phyloP scores from a whole-genome alignment of 768 basidiomycete genomes.

The Leccinum broughii region DNA sequence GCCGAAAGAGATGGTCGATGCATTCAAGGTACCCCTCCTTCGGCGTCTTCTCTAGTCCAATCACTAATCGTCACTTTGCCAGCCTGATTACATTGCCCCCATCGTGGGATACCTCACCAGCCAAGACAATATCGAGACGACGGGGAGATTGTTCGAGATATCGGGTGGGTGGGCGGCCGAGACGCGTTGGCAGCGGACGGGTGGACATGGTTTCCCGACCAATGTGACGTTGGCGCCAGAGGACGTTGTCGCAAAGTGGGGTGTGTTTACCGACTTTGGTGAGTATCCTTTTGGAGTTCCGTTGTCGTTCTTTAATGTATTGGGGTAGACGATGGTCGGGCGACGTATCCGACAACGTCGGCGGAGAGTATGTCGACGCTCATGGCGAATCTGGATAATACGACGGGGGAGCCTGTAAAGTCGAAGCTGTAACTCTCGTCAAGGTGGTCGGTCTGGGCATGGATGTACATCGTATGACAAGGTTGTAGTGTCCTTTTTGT shows the following conservation, averaged over 20 bases:
- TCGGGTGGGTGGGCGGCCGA: conserved; percentile 91
- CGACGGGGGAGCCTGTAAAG: conserved; percentile 37
- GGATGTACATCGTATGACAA: neutral
- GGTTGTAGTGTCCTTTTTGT: neutral
- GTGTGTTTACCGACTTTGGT: conserved; percentile 83
- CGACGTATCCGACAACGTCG: conserved; percentile 76
- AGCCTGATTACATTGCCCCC: conserved; percentile 93
- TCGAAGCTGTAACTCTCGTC: conserved; percentile 47
- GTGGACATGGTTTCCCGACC: conserved; percentile 85
- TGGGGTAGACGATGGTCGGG: conserved; percentile 67
- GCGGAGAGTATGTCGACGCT: conserved; percentile 80
- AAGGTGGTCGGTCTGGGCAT: neutral
- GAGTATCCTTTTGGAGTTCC: conserved; percentile 19
- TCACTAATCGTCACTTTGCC: conserved; percentile 5
- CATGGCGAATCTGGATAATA: conserved; percentile 56
- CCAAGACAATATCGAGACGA: conserved; percentile 71
- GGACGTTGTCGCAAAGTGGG: conserved; percentile 78
- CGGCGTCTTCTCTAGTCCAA: neutral
- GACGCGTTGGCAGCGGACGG: conserved; percentile 89
- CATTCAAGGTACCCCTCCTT: conserved; percentile 64
- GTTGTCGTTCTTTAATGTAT: conserved; percentile 1
- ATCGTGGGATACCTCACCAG: conserved; percentile 89
- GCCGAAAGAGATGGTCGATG: conserved; percentile 84
- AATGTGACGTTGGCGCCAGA: conserved; percentile 77
- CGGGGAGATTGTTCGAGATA: conserved; percentile 82